Evolutionary conservation across 768 basidiomycete genomes (phyloP), one percentile per base, ranked within the genome.

Genomic region (Lactarius trivialis): DNA sequence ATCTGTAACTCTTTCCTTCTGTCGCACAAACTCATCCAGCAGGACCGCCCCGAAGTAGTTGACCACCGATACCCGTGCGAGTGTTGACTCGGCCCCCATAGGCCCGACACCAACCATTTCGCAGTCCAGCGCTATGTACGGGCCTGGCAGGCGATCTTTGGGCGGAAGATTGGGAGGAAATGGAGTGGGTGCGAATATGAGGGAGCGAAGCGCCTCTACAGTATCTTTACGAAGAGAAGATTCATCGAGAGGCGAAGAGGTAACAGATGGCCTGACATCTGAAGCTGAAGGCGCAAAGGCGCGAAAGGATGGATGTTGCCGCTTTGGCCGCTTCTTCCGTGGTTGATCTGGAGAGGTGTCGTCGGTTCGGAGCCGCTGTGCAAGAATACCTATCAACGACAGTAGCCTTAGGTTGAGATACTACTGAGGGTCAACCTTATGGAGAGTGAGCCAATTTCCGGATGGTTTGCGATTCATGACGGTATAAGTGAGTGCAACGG

Each of bases 81-180:
- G 80, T 0, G 88, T 86, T 0, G 90, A 93, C 71, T 96, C 92
- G 3, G 73, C 74, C 24, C 91, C 92, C 28, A 86, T 80, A n/a
- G 84, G 79, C 0, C 93, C 93, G n/a, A 96, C 82, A 5, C 94
- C 94, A 12, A 98, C 95, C 93, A 98, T 97, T 74, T 98, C 96
- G 69, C 96, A 98, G 73, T 99, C 96, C 32, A 99, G 76, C 0
- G 93, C 85, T 48, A 97, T 75, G 65, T 89, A 89, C 69, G 82
- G 86, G 53, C 88, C 88, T 4, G 84, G 82, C 19, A 51, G 58
- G 24, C 58, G 61, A 32, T 67, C 60, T 45, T 60, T 66, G 26
- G 28, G n/a, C n/a, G 58, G 61, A 7, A 67, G 45, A 36, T 39
- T 26, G 21, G 56, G 60, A 24, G 58, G 21, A 50, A 49, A 57